phyloP scores from a whole-genome alignment of 2,329 filamentous ascomycete genomes.

The Acarospora socialis region DNA sequence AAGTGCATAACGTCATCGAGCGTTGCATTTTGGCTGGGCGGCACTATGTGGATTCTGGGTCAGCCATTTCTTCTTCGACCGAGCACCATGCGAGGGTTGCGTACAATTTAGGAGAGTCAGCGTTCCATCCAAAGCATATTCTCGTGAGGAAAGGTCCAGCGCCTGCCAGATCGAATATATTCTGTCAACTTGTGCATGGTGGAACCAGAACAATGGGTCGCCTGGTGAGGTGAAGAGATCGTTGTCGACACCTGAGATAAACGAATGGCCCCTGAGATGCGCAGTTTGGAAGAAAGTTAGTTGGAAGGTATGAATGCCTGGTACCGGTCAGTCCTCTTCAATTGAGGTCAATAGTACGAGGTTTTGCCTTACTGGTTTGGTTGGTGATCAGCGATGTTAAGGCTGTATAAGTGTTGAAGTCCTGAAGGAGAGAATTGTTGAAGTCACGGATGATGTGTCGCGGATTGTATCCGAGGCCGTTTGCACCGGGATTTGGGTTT shows the following conservation, averaged over 20 bases:
- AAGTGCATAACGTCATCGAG: background rate
- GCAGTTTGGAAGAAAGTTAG: background rate
- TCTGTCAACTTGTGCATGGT: constrained; percentile 15
- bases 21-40: constrained; percentile 1
- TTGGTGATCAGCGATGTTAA: constrained; percentile 10
- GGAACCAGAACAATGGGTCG: constrained; percentile 16
- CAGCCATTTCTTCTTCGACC: no score
- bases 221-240: constrained; percentile 12
- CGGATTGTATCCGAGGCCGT: constrained; percentile 20
- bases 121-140: no score
- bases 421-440: constrained; percentile 16
- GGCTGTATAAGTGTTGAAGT: constrained; percentile 5
- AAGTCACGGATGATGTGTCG: constrained; percentile 26
- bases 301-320: background rate
- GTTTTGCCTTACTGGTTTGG: background rate
- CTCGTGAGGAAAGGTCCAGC: constrained; percentile 11
- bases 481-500: no score
- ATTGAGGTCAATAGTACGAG: background rate
- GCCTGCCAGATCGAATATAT: constrained; percentile 17
- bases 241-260: constrained; percentile 3
- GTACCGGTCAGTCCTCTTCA: no score
- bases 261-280: background rate
- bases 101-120: constrained; percentile 1
- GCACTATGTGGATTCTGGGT: no score
- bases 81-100: no score